Evolutionary conservation across 441 rosid genomes (phyloP), one percentile per base, ranked within the genome.

Genomic region (California macrophylla): DNA sequence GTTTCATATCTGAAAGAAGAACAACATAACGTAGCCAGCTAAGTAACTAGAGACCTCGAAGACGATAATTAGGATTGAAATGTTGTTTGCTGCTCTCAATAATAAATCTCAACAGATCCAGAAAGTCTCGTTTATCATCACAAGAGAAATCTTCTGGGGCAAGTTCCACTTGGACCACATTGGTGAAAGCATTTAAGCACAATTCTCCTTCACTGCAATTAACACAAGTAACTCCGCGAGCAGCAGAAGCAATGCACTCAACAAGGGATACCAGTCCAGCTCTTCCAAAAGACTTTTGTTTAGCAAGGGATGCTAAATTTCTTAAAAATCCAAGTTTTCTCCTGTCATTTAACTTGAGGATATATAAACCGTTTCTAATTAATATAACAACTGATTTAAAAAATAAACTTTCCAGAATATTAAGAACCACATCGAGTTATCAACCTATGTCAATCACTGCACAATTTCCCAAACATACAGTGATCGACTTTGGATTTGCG

Each of bases 1-100:
- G 4, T 20, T 16, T 64, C 26, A 66, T 72, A 45, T 63, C 24
- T 21, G 34, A 68, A 58, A 72, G 36, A 42, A 68, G 65, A 47
- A 73, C 50, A 68, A 74, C 50, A 69, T 73, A 80, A 74, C 54
- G 70, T 45, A 74, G 71, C 71, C 45, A 78, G 74, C 70, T 70
- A 34, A 77, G 73, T 63, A 52, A 78, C 75, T 63, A 82, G 28
- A 26, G 68, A 94, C 98, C 98, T 94, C 79, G 91, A 80, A 81
- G 81, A 66, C 97, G 98, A 83, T 91, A 94, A 71, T 78, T 86
- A 66, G 91, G 96, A 80, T 94, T 94, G 78, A 94, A 94, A 85
- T 94, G 97, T 70, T 86, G 97, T 78, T 89, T 91, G 90, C 98
- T 85, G 90, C 85, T 90, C 80, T 89, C 92, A 68, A 87, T 84